Evolutionary conservation across 331 rosid species (phyloP), one percentile per base, ranked within the genome.

Genomic region (Quercus tomentella): DNA sequence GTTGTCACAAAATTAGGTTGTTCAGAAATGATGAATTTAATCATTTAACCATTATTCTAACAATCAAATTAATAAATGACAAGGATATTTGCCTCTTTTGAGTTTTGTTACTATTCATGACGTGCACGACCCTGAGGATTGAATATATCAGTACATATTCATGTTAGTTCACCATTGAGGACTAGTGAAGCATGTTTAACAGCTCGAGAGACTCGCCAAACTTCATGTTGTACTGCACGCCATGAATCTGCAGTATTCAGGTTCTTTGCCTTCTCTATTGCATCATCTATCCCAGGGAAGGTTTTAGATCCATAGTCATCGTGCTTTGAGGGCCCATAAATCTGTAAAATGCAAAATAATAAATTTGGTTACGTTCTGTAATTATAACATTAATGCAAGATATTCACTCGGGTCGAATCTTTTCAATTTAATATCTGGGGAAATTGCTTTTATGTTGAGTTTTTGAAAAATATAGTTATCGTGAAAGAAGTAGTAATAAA

Each of bases 131-230:
- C 60, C 18, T 28, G 4, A 73, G 70, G 56, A 52, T 4, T 66
- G 56, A 63, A 70, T 66, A 71, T 45, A 51, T n/a, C 71, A 20
- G n/a, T 30, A 51, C 11, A 54, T 76, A 35, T 73, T 89, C 83
- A 89, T 60, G 97, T 82, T 58, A 82, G 82, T 77, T 76, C 89
- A 49, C 91, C 97, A 25, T 73, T 56, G 7, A 91, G 87, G 76
- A 86, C 87, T 77, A 81, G 77, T 8, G 92, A 86, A 28, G 88
- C 92, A 11, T 88, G 94, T 80, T 69, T 91, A 69, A 88, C 81
- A 68, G 81, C 91, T 86, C 94, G 89, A 7, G 97, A 78, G 49
- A 88, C 93, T 79, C 93, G 82, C 94, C 94, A 93, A 72, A 87
- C 86, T 82, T 93, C 87, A n/a, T 87, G 97, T 65, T 91, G 94